Evolutionary conservation across 1,139 yeast genomes (phyloP).

Genomic region (Blastobotrys arbuscula): DNA sequence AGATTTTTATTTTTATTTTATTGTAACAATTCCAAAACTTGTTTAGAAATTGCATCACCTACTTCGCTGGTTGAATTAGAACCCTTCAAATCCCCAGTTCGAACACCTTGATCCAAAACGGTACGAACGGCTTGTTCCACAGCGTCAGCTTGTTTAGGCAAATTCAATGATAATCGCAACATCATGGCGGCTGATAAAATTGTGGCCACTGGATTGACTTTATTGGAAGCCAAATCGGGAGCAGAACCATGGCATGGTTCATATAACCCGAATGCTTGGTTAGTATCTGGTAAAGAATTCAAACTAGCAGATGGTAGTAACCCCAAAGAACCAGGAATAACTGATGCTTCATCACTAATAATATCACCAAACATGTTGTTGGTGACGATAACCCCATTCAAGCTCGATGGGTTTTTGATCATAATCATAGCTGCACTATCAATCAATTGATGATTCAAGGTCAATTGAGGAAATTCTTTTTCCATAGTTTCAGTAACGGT

Average conservation of each 20-base stretch:
- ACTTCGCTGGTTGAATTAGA: slow-evolving; percentile 74
- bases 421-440: slow-evolving; percentile 98
- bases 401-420: slow-evolving; percentile 80
- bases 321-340: slow-evolving; percentile 95
- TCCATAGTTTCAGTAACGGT: slow-evolving; percentile 80
- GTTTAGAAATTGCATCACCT: slow-evolving; percentile 83
- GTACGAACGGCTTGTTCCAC: slow-evolving; percentile 81
- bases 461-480: slow-evolving; percentile 83
- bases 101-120: slow-evolving; percentile 75
- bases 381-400: slow-evolving; percentile 88
- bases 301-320: slow-evolving; percentile 93
- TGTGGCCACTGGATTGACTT: slow-evolving; percentile 93
- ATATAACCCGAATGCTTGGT: slow-evolving; percentile 88
- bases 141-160: slow-evolving; percentile 79
- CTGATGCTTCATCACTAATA: slow-evolving; percentile 95
- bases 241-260: slow-evolving; percentile 99
- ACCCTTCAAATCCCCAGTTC: slow-evolving; percentile 92
- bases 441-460: slow-evolving; percentile 85
- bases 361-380: slow-evolving; percentile 98
- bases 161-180: slow-evolving; percentile 82
- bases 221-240: slow-evolving; percentile 81
- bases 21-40: slow-evolving; percentile 55
- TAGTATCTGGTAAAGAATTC: slow-evolving; percentile 91
- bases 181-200: slow-evolving; percentile 95
- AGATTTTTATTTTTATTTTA: background rate